These are phyloP conservation scores for Spiraea crenata DNA, from an alignment of 331 rosid genomes.

Conservation along the genomic window DNA sequence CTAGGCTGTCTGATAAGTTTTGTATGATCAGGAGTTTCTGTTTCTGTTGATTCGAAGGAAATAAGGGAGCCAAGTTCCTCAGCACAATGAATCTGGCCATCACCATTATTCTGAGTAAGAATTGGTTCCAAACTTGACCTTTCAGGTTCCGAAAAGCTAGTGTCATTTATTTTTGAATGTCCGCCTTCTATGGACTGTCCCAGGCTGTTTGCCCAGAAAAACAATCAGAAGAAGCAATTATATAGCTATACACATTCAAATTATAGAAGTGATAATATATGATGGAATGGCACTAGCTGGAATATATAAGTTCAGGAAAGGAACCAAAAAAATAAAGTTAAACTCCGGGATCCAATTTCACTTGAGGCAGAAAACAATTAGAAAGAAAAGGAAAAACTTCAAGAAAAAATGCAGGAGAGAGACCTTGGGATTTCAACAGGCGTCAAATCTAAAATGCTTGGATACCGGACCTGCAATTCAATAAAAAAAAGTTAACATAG, in stretches of 20 bases:
- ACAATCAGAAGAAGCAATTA: slow-evolving; percentile 19
- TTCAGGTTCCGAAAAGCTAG: slow-evolving; percentile 34
- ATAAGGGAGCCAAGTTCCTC: slow-evolving; percentile 69
- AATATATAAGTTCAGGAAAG: neutral
- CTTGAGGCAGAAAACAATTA: slow-evolving; percentile 12
- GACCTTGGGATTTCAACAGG: slow-evolving; percentile 80
- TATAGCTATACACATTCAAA: slow-evolving; percentile 9
- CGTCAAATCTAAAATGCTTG: slow-evolving; percentile 67
- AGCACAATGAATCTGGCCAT: slow-evolving; percentile 29
- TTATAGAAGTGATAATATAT: slow-evolving; percentile 20
- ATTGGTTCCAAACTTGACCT: slow-evolving; percentile 41
- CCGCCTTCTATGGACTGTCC: slow-evolving; percentile 46
- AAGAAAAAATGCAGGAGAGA: slow-evolving; percentile 23
- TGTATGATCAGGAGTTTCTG: slow-evolving; percentile 43
- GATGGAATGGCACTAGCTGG: slow-evolving; percentile 10
- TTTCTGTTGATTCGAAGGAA: slow-evolving; percentile 65
- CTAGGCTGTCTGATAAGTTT: slow-evolving; percentile 85
- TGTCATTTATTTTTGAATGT: slow-evolving; percentile 35
- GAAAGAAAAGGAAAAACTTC: neutral
- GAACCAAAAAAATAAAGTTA: neutral
- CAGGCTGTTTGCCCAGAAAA: slow-evolving; percentile 47
- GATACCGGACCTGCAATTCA: slow-evolving; percentile 75
- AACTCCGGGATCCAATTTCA: neutral
- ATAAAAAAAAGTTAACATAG: slow-evolving; percentile 43
- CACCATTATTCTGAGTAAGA: slow-evolving; percentile 38